Evolutionary conservation across 1,139 yeast species (phyloP), one percentile per base, ranked within the genome.

Genomic region (Pichia sp.): DNA sequence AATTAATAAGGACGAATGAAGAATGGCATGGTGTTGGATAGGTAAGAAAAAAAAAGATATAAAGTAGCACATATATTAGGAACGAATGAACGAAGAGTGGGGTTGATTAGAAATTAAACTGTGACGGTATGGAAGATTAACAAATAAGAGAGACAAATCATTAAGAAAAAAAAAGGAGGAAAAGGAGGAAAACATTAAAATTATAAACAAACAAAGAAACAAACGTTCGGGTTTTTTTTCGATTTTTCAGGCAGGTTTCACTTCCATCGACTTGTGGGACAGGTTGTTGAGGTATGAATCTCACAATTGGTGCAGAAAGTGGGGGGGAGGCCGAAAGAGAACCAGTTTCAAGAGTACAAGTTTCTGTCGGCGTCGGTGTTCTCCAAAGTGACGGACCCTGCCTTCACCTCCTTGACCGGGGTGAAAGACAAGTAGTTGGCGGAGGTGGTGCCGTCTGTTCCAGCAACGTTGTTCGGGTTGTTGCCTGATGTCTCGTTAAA

Each of bases 401-500:
- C 43, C 42, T 51, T 52, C 13, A 41, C 41, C 10, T 49, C 52
- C 32, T 52, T 52, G n/a, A 52, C 50, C 7, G 56, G 56, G 34
- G 56, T 54, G 30, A 54, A 54, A 3, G 53, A 43, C 10, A 49
- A 32, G 31, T 53, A 45, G 16, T 52, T 52, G 8, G 53, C 53
- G n/a, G 48, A 13, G 26, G 48, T 50, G 8, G 45, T 45, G n/a
- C 19, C 38, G n/a, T 31, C 51, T 15, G n/a, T 15, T 10, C 15
- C 40, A 11, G 40, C 15, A 36, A 8, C 10, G 31, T 29, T 23
- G 2, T 10, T 49, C 5, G 47, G 23, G n/a, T n/a, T n/a, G 23
- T 19, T 19, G 23, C 23, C 38, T 1, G 19, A 29, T 7, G 30
- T 19, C 11, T 45, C 36, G 19, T 8, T 30, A 2, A 10, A 29